Evolutionary conservation across 768 basidiomycete species (phyloP).

Genomic region (Russula ochroleuca): DNA sequence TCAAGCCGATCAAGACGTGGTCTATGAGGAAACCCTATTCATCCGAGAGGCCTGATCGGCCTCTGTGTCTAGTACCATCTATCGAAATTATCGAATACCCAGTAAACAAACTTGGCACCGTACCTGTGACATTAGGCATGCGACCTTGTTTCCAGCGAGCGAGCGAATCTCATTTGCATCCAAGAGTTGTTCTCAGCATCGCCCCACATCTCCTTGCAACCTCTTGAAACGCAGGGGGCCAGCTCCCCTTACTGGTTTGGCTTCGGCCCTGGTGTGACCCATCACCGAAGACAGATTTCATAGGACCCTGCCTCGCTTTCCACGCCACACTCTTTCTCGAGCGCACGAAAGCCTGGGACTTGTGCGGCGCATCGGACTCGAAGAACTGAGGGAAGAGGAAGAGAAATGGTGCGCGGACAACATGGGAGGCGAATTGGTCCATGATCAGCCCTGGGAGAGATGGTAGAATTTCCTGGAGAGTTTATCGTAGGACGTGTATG

Average conservation of each 20-base stretch:
- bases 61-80: constrained; percentile 83
- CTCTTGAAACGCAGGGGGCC: constrained; percentile 45
- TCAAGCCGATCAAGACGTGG: constrained; percentile 67
- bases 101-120: constrained; percentile 25
- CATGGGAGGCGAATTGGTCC: constrained; percentile 89
- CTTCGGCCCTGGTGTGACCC: constrained; percentile 34
- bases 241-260: constrained; percentile 27
- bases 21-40: constrained; percentile 75
- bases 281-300: constrained; percentile 71
- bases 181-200: constrained; percentile 47
- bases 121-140: constrained; percentile 73
- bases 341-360: constrained; percentile 47
- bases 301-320: constrained; percentile 73
- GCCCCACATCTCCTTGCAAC: constrained; percentile 46
- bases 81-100: constrained; percentile 38
- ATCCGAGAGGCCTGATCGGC: constrained; percentile 58
- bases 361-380: constrained; percentile 36
- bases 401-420: constrained; percentile 72
- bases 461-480: constrained; percentile 63
- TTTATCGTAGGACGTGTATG: not conserved
- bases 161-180: constrained; percentile 74
- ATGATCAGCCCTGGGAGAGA: constrained; percentile 60
- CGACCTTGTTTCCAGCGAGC: constrained; percentile 68
- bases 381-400: constrained; percentile 65
- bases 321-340: constrained; percentile 82